Conservation (phyloP, 106 monocot genomes). For the Xerophyta viscosa region DNA sequence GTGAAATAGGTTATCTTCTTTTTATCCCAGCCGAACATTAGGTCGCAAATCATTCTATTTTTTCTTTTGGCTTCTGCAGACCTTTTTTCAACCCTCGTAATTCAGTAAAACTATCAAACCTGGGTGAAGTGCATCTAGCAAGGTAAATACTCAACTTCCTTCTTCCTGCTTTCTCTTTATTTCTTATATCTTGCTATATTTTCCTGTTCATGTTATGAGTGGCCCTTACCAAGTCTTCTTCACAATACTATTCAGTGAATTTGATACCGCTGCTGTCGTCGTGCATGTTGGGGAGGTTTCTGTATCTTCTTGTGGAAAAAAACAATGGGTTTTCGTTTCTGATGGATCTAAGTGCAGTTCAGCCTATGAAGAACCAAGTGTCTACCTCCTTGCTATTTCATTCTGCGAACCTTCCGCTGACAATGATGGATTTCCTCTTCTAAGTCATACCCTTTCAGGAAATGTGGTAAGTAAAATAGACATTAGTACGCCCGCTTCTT, state of each 20-base stretch:
- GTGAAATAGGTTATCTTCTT: neutral
- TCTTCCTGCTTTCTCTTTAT: neutral
- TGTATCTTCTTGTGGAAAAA: constrained; percentile 54
- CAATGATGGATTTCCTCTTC: constrained; percentile 33
- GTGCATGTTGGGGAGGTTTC: constrained; percentile 74
- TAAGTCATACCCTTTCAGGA: constrained; percentile 50
- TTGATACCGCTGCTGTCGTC: constrained; percentile 75
- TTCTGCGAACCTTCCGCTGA: constrained; percentile 36
- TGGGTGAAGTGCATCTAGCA: constrained; percentile 71
- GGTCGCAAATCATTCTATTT: neutral
- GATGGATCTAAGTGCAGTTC: constrained; percentile 56
- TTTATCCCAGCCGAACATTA: too few species aligned
- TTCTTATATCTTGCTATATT: neutral
- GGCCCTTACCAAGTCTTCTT: too few species aligned
- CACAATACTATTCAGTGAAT: constrained; percentile 93
- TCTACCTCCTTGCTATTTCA: constrained; percentile 64
- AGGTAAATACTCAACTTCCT: constrained; percentile 25
- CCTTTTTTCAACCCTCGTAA: constrained; percentile 66
- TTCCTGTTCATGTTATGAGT: constrained; percentile 6
- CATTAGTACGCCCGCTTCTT: neutral
- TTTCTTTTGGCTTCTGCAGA: constrained; percentile 34
- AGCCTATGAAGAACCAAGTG: constrained; percentile 19
- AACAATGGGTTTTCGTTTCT: constrained; percentile 83
- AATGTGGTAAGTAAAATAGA: constrained; percentile 23
- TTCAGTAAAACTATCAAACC: constrained; percentile 43